Base-by-base conservation (phyloP, 2,329 filamentous ascomycete species). In the Fusarium metavorans region DNA sequence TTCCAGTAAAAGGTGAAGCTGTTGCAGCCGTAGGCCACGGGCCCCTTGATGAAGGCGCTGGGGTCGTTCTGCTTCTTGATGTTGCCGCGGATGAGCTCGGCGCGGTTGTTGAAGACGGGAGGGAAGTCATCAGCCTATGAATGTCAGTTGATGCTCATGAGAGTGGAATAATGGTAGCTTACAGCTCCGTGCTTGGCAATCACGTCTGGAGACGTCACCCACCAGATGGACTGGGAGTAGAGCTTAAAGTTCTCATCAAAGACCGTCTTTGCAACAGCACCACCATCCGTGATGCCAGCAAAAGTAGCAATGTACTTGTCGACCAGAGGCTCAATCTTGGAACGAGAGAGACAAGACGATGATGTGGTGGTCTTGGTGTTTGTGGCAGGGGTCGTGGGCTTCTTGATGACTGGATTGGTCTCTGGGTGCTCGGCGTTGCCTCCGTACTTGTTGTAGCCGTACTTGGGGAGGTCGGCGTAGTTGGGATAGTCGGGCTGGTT, bases 1-100 rank as follows among this genome's bases (percentile, higher is more conserved):
- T 76, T 77, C 74, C 74, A 76, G 65, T 77, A 77, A 57, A 76
- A 66, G 5, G 59, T 73, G 43, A 76, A 77, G 14, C 61, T 69
- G 65, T 77, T 77, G 63, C 74, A 76, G n/a, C 74, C 74, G 16
- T 71, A 76, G n/a, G 62, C 62, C 9, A 76, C 63, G 7, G 72
- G 70, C 0, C 74, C 74, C 20, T 72, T 75, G 50, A 67, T 59
- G 67, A 73, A 72, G n/a, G 66, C 58, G 27, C 63, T 66, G 8
- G 69, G 68, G 58, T 76, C 60, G 2, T 69, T 68, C 5, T 64
- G 60, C 58, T 43, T 52, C n/a, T 66, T 45, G 11, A 27, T 71
- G 32, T 75, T 68, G 5, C 45, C 70, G 2, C 50, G 57, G 54
- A 76, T 75, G 62, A 76, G 72, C 14, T 75, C 67, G 9, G 62